Evolutionary conservation across 2,329 filamentous ascomycete genomes (phyloP).

Genomic region (Orbilia quercus): DNA sequence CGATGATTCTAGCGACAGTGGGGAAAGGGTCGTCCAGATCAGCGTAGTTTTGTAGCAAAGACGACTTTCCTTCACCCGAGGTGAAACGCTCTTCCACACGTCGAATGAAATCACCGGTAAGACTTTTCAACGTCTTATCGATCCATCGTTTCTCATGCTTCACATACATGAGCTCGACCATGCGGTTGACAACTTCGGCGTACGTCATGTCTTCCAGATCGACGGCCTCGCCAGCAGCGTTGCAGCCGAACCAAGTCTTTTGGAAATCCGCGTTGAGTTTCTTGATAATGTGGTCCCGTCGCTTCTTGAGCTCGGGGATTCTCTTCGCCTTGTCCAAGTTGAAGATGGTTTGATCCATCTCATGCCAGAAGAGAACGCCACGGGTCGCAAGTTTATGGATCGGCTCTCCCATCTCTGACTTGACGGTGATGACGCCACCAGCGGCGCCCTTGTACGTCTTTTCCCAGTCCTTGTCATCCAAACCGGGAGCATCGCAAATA

Average conservation of each 20-base stretch:
- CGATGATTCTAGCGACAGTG: conserved; percentile 80
- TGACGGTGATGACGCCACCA: conserved; percentile 93
- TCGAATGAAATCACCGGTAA: conserved; percentile 95
- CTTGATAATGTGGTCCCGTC: conserved; percentile 90
- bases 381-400: conserved; percentile 98
- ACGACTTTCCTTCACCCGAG: conserved; percentile 75
- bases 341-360: conserved; percentile 99
- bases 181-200: conserved; percentile 82
- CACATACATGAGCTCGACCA: conserved; percentile 91
- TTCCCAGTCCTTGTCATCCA: conserved; percentile 87
- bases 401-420: conserved; percentile 98
- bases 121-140: conserved; percentile 80
- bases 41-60: conserved; percentile 86
- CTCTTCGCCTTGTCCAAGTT: conserved; percentile 94
- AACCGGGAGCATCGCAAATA: conserved; percentile 84
- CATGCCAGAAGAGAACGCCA: conserved; percentile 91
- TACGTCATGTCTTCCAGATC: conserved; percentile 98
- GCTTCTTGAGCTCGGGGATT: conserved; percentile 85
- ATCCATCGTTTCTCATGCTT: conserved; percentile 93
- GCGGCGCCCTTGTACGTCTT: conserved; percentile 91
- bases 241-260: conserved; percentile 94
- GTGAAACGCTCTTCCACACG: conserved; percentile 97
- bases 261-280: conserved; percentile 96
- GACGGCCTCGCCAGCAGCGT: conserved; percentile 80
- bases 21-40: conserved; percentile 86